Percentiles rank a stretch among this genome's conserved stretches.
These are phyloP conservation scores for Cyberlindnera lachancei DNA, from an alignment of 805 yeast genomes.

Conservation along the genomic window DNA sequence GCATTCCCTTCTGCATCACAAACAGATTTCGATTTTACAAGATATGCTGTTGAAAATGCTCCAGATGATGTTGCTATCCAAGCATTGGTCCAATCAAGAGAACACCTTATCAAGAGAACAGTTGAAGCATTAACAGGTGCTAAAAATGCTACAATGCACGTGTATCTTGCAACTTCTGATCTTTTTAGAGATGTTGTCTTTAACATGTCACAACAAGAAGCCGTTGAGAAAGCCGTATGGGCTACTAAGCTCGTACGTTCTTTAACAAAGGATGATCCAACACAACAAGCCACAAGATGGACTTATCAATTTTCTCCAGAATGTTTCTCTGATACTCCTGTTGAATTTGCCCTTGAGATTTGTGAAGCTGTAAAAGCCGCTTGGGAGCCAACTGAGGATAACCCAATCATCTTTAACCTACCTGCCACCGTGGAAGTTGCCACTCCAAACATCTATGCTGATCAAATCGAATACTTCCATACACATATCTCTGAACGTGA, in stretches of 20 bases:
- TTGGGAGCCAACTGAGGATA: slow-evolving; percentile 72
- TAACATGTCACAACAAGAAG: slow-evolving; percentile 62
- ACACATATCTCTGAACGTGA: slow-evolving; percentile 64
- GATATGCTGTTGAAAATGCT: slow-evolving; percentile 71
- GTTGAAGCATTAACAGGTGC: slow-evolving; percentile 71
- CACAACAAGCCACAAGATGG: slow-evolving; percentile 58
- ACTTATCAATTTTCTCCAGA: slow-evolving; percentile 72
- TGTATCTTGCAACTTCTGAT: slow-evolving; percentile 71
- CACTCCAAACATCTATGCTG: slow-evolving; percentile 70
- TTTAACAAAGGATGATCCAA: slow-evolving; percentile 69
- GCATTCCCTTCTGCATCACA: slow-evolving; percentile 79
- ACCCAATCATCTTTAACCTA: slow-evolving; percentile 69
- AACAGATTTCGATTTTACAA: slow-evolving; percentile 74
- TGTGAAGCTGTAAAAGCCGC: slow-evolving; percentile 75
- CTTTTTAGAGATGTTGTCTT: slow-evolving; percentile 69
- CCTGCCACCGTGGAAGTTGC: slow-evolving; percentile 81
- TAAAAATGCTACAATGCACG: slow-evolving; percentile 63
- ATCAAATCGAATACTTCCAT: slow-evolving; percentile 70
- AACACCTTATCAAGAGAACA: slow-evolving; percentile 64
- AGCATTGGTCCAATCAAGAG: slow-evolving; percentile 72
- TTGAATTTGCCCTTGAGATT: slow-evolving; percentile 65
- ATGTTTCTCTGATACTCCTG: slow-evolving; percentile 67
- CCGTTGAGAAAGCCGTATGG: slow-evolving; percentile 61
- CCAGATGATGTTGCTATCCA: slow-evolving; percentile 72
- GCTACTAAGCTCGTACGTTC: slow-evolving; percentile 61